These are phyloP conservation scores for Aspergillus pseudonomiae DNA, from an alignment of 2,329 filamentous ascomycete species.

Conservation along the genomic window DNA sequence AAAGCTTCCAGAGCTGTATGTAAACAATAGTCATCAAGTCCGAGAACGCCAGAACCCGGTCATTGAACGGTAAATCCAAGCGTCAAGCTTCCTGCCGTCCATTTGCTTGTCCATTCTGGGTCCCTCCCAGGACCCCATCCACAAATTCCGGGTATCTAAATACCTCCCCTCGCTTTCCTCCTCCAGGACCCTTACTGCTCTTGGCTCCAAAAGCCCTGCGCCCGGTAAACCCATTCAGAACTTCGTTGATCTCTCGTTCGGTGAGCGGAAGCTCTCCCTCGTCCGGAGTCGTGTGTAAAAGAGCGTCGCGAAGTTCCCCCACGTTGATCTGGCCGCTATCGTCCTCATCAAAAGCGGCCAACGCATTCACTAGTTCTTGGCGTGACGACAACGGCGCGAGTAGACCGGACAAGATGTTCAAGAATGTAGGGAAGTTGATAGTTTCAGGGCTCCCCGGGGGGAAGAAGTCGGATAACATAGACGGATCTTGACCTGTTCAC, in stretches of 20 bases:
- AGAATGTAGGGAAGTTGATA: conserved; percentile 81
- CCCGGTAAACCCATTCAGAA: conserved; percentile 84
- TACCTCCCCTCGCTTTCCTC: conserved; percentile 73
- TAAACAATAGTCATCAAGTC: conserved; percentile 6
- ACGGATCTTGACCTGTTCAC: conserved; percentile 70
- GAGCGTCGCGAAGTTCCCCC: conserved; percentile 76
- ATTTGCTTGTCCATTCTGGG: conserved; percentile 34
- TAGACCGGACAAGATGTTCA: conserved; percentile 77
- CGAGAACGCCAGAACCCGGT: conserved; percentile 15
- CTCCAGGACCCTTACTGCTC: conserved; percentile 51
- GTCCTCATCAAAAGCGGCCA: conserved; percentile 93
- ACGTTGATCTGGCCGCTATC: conserved; percentile 93
- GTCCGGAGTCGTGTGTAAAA: conserved; percentile 81
- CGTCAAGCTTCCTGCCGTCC: conserved; percentile 22
- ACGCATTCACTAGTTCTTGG: conserved; percentile 81
- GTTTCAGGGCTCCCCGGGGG: conserved; percentile 70
- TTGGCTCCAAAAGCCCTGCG: conserved; percentile 75
- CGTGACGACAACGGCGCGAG: conserved; percentile 75
- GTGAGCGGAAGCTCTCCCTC: conserved; percentile 66
- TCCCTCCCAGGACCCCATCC: conserved; percentile 63
- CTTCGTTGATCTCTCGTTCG: conserved; percentile 77
- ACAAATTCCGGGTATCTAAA: conserved; percentile 96
- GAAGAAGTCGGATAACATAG: conserved; percentile 80
- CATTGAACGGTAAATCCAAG: neutral
- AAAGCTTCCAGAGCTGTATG: conserved; percentile 14